Evolutionary conservation across 1,284 basidiomycete genomes (phyloP), one percentile per base, ranked within the genome.

Genomic region (Volvariella volvacea): DNA sequence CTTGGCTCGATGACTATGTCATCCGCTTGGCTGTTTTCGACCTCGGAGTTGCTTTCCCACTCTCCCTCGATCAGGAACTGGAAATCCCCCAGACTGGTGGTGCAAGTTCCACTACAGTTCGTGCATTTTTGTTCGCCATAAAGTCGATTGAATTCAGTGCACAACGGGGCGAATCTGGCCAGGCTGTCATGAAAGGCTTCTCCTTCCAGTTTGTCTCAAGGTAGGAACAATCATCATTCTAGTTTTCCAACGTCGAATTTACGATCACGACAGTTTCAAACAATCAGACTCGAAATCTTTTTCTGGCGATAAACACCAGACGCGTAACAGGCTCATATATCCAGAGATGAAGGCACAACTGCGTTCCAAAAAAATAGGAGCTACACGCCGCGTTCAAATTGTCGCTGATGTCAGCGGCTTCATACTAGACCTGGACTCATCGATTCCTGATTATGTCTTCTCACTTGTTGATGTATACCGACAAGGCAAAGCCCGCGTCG

Each of bases 31-130:
- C 71, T 7, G 70, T 92, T 46, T 67, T 69, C 22, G 82, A 84
- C 50, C 72, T 95, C 37, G 92, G 92, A 3, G 76, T 92, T 3
- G 92, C 90, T 1, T 89, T 95, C 53, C 92, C 92, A 0, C 68
- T 87, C 45, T 78, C 73, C 17, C 70, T 75, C 41, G 70, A 77
- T 46, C 68, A 72, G 46, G 72, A 74, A 32, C 61, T 82, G 12
- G 72, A 72, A 37, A 54, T 77, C 38, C 68, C 72, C 16, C 63
- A 58, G n/a, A 55, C 55, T 40, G 65, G 65, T 37, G 62, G 55
- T 47, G 58, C 57, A 44, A 66, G 74, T 49, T 57, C 64, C 12
- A 52, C 62, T 20, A 64, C 76, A 17, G 74, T 88, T 15, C 78
- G 80, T 3, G 93, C 93, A 0, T 87, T 96, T 62, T 64, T 96